Percentiles rank a stretch among this genome's conserved stretches.
Evolutionary conservation across 2,329 filamentous ascomycete genomes (phyloP).

Genomic region (Penicillium sp.): DNA sequence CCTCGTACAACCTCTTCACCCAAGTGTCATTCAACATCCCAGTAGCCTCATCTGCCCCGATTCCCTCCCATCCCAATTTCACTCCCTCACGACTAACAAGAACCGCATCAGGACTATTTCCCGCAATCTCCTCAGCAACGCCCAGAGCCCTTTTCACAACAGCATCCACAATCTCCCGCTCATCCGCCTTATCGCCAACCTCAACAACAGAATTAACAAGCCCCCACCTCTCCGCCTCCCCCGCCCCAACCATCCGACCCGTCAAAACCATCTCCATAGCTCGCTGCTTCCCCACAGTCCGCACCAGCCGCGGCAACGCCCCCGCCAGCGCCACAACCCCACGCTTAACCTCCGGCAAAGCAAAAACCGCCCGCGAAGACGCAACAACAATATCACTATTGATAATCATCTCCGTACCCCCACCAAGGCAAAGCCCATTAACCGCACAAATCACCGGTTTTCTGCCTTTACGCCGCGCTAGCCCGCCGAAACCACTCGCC

Average conservation of each 20-base stretch:
- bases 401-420: constrained; percentile 72
- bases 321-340: constrained; percentile 72
- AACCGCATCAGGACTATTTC: constrained; percentile 71
- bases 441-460: constrained; percentile 76
- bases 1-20: constrained; percentile 60
- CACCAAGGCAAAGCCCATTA: constrained; percentile 72
- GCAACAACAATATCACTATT: constrained; percentile 72
- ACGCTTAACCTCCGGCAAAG: constrained; percentile 68
- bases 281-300: constrained; percentile 65
- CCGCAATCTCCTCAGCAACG: constrained; percentile 61
- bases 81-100: constrained; percentile 72
- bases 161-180: constrained; percentile 21
- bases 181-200: constrained; percentile 16
- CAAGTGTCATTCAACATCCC: constrained; percentile 57
- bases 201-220: constrained; percentile 67
- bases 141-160: constrained; percentile 51
- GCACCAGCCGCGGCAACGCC: constrained; percentile 64
- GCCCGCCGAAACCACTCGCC: constrained; percentile 42
- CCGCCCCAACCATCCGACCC: constrained; percentile 59
- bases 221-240: constrained; percentile 65
- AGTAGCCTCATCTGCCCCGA: constrained; percentile 64
- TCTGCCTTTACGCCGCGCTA: constrained; percentile 46
- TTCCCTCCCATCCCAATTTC: constrained; percentile 68
- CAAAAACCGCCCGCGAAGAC: constrained; percentile 56
- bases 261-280: constrained; percentile 72